Percentiles rank a stretch among this genome's conserved stretches.
Evolutionary conservation across 768 basidiomycete genomes (phyloP).

Genomic region (Brasilioporus rufonigricans): DNA sequence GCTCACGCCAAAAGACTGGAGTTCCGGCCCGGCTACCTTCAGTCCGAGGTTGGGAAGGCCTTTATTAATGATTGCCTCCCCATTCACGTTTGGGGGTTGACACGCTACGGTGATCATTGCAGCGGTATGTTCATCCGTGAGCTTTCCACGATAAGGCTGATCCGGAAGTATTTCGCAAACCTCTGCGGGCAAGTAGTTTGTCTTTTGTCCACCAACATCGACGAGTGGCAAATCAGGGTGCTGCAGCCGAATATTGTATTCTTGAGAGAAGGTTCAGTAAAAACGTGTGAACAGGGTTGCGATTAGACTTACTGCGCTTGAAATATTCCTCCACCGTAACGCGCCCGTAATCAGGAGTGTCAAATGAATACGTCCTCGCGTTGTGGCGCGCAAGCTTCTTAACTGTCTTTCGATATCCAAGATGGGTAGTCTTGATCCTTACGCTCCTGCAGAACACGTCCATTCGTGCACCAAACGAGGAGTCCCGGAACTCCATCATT

Average conservation of each 20-base stretch:
- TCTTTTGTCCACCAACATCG: conserved; percentile 46
- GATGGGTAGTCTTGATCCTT: conserved; percentile 62
- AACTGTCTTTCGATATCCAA: conserved; percentile 75
- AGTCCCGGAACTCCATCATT: conserved; percentile 41
- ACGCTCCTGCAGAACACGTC: conserved; percentile 65
- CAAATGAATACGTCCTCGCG: conserved; percentile 41
- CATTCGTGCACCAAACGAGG: conserved; percentile 58
- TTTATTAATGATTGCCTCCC: conserved; percentile 39
- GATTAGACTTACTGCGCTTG: conserved; percentile 37
- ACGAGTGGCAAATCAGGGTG: conserved; percentile 44
- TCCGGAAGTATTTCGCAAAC: conserved; percentile 46
- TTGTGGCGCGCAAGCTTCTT: conserved; percentile 46
- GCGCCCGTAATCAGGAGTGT: conserved; percentile 37
- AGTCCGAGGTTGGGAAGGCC: conserved; percentile 47
- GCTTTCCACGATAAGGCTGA: conserved; percentile 47
- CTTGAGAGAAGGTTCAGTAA: conserved; percentile 25
- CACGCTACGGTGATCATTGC: conserved; percentile 50
- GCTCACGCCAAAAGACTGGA: conserved; percentile 44
- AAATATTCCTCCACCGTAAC: conserved; percentile 52
- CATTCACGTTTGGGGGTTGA: conserved; percentile 49
- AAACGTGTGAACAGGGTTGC: not conserved
- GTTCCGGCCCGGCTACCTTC: conserved; percentile 29
- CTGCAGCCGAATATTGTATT: conserved; percentile 40
- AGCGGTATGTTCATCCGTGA: conserved; percentile 53
- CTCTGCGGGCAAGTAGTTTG: conserved; percentile 45